Base-by-base conservation (phyloP, 2,329 filamentous ascomycete genomes). In the Sporothrix variecibatus region DNA sequence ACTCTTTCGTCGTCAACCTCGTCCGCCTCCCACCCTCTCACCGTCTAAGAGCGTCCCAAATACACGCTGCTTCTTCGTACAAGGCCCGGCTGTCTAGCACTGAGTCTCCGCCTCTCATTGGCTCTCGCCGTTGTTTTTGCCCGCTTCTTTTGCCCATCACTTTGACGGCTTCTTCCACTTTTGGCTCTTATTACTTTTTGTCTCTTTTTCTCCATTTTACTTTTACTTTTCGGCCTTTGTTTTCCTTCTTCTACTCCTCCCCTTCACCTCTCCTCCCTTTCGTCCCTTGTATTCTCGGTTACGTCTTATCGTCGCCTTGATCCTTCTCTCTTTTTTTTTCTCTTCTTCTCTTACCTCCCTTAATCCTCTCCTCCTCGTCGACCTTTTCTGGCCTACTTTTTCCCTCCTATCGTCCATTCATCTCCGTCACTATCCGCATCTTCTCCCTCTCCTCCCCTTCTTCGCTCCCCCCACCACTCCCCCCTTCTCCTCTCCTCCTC, bases 61-160 rank as follows among this genome's bases (percentile, higher is more conserved):
- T 64, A 65, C 20, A 65, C 60, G 34, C 34, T 58, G 15, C 11
- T 3, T 9, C 58, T n/a, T 34, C 34, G 2, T n/a, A 28, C 58
- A 62, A 34, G 31, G 53, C 17, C 17, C 40, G 64, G 64, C 64
- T 51, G 40, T 31, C 67, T 49, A 15, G 1, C 0, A 38, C 20
- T 38, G 26, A 53, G 20, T 28, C 4, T 12, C 7, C 28, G 67
- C 28, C 46, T 53, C 46, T 56, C 67, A 69, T 69, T 69, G 67
- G 67, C 67, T 34, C 5, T 53, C 64, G 67, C 67, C 46, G 46
- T 69, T 23, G 23, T n/a, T 69, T 69, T 69, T 56, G 67, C 67
- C 67, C 67, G 31, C 46, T 40, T 56, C 67, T 53, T 69, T 51
- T 38, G 67, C 17, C 67, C 67, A 23, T 69, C 28, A 6, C 20